These are phyloP conservation scores for Peltaster fructicola DNA, from an alignment of 2,329 filamentous ascomycete genomes.

Conservation along the genomic window DNA sequence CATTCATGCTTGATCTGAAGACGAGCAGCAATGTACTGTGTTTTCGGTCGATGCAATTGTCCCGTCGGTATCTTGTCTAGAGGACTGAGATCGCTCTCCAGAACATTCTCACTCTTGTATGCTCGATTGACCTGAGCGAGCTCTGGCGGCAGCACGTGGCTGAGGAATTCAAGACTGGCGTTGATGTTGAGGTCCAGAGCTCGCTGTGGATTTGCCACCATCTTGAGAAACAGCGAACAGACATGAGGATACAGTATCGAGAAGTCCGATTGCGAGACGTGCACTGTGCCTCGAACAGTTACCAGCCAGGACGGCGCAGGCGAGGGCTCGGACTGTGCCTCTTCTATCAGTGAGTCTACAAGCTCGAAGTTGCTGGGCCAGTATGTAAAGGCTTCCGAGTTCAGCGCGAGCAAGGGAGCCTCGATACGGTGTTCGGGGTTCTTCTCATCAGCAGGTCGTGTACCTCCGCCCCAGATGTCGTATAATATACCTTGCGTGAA, in stretches of 20 bases:
- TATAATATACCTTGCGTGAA: slow-evolving; percentile 48
- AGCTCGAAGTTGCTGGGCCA: slow-evolving; percentile 47
- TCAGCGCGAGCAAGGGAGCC: slow-evolving; percentile 44
- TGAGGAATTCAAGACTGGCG: slow-evolving; percentile 44
- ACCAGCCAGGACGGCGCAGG: slow-evolving; percentile 26
- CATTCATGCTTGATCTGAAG: slow-evolving; percentile 43
- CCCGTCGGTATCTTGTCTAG: slow-evolving; percentile 33
- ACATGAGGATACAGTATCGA: slow-evolving; percentile 43
- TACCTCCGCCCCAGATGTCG: slow-evolving; percentile 43
- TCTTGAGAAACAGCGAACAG: slow-evolving; percentile 42
- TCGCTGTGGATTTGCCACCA: slow-evolving; percentile 43
- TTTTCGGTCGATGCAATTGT: slow-evolving; percentile 30
- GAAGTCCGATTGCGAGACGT: slow-evolving; percentile 50
- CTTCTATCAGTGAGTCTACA: slow-evolving; percentile 38
- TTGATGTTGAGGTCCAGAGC: slow-evolving; percentile 47
- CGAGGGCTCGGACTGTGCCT: slow-evolving; percentile 29
- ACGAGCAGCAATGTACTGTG: slow-evolving; percentile 39
- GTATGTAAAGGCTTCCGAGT: slow-evolving; percentile 53
- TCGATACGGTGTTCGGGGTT: slow-evolving; percentile 27
- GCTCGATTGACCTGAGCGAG: slow-evolving; percentile 32
- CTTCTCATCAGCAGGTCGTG: slow-evolving; percentile 25
- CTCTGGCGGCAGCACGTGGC: slow-evolving; percentile 31
- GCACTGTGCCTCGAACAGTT: slow-evolving; percentile 40
- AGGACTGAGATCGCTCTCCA: slow-evolving; percentile 17
- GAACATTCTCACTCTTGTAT: slow-evolving; percentile 35